Evolutionary conservation across 768 basidiomycete genomes (phyloP).

Genomic region (Phaeotremella fagi): DNA sequence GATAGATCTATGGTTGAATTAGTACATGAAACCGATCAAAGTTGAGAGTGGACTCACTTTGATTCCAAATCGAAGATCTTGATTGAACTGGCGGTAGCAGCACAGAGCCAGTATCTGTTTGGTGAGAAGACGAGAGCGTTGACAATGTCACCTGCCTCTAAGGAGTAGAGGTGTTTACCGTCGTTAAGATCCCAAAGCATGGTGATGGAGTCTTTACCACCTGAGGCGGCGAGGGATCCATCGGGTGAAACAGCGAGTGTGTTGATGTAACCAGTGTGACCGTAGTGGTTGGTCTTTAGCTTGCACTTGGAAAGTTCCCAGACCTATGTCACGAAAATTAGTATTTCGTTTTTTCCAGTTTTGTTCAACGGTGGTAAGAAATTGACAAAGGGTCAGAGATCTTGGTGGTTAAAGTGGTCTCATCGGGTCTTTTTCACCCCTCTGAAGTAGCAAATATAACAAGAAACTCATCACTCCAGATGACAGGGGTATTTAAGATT

Average conservation of each 20-base stretch:
- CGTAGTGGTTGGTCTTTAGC: constrained; percentile 99
- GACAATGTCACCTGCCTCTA: constrained; percentile 96
- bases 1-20: constrained; percentile 70
- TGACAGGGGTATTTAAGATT: background rate
- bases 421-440: constrained; percentile 59
- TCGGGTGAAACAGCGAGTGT: constrained; percentile 97
- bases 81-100: constrained; percentile 92
- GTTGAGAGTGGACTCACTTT: constrained; percentile 67
- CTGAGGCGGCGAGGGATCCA: constrained; percentile 96
- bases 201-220: constrained; percentile 98
- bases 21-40: background rate
- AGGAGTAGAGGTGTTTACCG: constrained; percentile 99
- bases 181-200: constrained; percentile 99
- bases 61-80: constrained; percentile 99
- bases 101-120: constrained; percentile 99
- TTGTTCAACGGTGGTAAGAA: constrained; percentile 51
- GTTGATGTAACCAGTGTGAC: constrained; percentile 99
- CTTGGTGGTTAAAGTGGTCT: constrained; percentile 74
- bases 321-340: constrained; percentile 57
- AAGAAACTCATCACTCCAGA: constrained; percentile 53
- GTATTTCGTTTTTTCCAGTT: background rate
- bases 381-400: constrained; percentile 59
- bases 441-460: constrained; percentile 89
- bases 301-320: constrained; percentile 99
- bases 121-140: constrained; percentile 99